A percentile compares a stretch with the other conserved stretches of the same genome.
Evolutionary conservation across 768 basidiomycete genomes (phyloP).

Genomic region (Leccinum sublutescens): DNA sequence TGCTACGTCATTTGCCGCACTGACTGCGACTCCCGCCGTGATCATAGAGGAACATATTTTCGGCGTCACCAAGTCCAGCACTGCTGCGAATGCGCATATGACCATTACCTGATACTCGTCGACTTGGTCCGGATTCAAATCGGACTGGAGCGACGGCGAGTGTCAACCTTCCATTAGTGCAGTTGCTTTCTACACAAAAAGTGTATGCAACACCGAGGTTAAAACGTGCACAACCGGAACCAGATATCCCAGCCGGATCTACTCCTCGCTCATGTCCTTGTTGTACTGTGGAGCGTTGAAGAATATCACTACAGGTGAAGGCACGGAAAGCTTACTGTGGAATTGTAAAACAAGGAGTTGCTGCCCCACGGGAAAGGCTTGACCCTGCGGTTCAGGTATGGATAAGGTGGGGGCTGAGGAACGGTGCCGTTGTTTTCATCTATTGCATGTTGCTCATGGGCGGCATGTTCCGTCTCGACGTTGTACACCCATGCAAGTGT

Average conservation of each 20-base stretch:
- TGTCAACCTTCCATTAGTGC: not conserved
- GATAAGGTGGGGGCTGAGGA: constrained; percentile 68
- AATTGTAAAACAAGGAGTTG: constrained; percentile 83
- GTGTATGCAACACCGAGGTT: not conserved
- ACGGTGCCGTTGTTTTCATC: constrained; percentile 71
- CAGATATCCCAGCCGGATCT: constrained; percentile 2
- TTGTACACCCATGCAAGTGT: constrained; percentile 47
- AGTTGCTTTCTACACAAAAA: not conserved
- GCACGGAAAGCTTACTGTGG: constrained; percentile 46
- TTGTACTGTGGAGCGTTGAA: constrained; percentile 45
- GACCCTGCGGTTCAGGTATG: constrained; percentile 71
- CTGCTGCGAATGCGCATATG: constrained; percentile 15
- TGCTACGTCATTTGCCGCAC: constrained; percentile 53
- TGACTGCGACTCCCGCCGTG: constrained; percentile 31
- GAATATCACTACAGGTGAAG: not conserved
- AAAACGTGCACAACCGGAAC: not conserved
- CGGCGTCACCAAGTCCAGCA: constrained; percentile 15
- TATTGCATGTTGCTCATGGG: constrained; percentile 68
- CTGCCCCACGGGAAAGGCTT: constrained; percentile 87
- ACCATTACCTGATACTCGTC: constrained; percentile 22
- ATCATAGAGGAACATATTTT: not conserved
- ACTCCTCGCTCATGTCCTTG: constrained; percentile 54
- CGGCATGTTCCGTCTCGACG: constrained; percentile 61
- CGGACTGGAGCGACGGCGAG: not conserved
- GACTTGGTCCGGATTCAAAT: not conserved